Evolutionary conservation across 1,284 basidiomycete genomes (phyloP).

Genomic region (Sanghuangporus baumii): DNA sequence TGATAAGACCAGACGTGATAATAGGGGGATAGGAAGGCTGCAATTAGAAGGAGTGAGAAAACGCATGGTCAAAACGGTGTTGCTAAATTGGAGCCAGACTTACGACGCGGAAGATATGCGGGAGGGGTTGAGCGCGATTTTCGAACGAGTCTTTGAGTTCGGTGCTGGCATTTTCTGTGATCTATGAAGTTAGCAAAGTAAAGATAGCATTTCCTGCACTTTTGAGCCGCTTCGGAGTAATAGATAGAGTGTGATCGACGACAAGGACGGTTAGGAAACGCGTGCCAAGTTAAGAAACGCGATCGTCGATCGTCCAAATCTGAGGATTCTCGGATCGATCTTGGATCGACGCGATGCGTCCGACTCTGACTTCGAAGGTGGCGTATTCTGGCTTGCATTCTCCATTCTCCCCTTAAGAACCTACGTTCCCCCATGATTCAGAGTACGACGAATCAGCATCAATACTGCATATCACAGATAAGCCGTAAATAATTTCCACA

Average conservation of each 20-base stretch:
- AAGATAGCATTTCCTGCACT: not conserved
- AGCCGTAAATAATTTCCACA: too few species aligned
- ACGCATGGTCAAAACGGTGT: not conserved
- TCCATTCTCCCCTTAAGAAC: too few species aligned
- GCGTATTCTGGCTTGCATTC: not conserved
- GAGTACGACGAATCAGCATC: too few species aligned
- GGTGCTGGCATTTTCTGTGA: conserved; percentile 47
- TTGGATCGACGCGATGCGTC: not conserved
- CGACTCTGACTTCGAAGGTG: not conserved
- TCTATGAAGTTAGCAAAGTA: not conserved
- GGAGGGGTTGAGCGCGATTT: conserved; percentile 53
- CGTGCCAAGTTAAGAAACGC: not conserved
- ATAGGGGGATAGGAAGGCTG: conserved; percentile 30
- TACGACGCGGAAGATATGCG: conserved; percentile 53
- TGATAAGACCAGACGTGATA: conserved; percentile 51
- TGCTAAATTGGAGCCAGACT: conserved; percentile 20
- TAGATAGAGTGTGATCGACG: not conserved
- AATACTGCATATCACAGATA: too few species aligned
- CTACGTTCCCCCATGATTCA: too few species aligned
- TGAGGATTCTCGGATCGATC: not conserved
- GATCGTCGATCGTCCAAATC: not conserved
- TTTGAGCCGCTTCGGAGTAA: not conserved
- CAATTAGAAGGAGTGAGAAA: not conserved
- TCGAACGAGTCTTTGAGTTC: conserved; percentile 64
- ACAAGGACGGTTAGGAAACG: not conserved